Evolutionary conservation across 2,329 filamentous ascomycete genomes (phyloP).

Genomic region (Monilinia polystroma): DNA sequence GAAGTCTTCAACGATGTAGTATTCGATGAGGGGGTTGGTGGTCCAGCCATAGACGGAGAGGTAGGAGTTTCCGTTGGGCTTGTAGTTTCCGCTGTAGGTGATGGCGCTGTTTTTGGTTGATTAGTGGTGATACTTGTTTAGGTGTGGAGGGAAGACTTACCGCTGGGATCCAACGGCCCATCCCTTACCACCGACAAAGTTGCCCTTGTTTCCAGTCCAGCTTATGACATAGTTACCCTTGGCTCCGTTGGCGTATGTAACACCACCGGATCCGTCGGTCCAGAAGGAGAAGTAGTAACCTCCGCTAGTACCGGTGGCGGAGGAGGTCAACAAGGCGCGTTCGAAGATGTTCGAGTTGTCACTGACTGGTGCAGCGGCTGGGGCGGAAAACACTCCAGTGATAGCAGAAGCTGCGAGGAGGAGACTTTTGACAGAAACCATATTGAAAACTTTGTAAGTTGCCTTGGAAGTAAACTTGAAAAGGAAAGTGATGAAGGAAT

Average conservation of each 20-base stretch:
- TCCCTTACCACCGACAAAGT: constrained; percentile 52
- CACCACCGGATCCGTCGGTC: constrained; percentile 51
- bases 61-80: constrained; percentile 47
- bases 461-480: not conserved
- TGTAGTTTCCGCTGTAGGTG: constrained; percentile 45
- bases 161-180: constrained; percentile 45
- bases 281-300: constrained; percentile 57
- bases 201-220: constrained; percentile 47
- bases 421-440: constrained; percentile 17
- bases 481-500: not conserved
- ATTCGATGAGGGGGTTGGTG: constrained; percentile 30
- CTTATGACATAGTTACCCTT: constrained; percentile 51
- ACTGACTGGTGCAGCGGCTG: constrained; percentile 4
- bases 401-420: constrained; percentile 21
- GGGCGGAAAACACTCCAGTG: constrained; percentile 15
- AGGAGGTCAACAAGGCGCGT: constrained; percentile 15
- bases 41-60: constrained; percentile 60
- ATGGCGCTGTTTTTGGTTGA: constrained; percentile 38
- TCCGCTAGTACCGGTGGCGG: constrained; percentile 16
- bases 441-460: not conserved
- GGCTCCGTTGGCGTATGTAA: constrained; percentile 55
- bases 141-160: constrained; percentile 22
- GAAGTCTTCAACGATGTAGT: constrained; percentile 57
- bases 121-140: not conserved
- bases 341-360: constrained; percentile 9